Base-by-base conservation (phyloP, 768 basidiomycete genomes). In the Pleurotus salmoneostramineus region DNA sequence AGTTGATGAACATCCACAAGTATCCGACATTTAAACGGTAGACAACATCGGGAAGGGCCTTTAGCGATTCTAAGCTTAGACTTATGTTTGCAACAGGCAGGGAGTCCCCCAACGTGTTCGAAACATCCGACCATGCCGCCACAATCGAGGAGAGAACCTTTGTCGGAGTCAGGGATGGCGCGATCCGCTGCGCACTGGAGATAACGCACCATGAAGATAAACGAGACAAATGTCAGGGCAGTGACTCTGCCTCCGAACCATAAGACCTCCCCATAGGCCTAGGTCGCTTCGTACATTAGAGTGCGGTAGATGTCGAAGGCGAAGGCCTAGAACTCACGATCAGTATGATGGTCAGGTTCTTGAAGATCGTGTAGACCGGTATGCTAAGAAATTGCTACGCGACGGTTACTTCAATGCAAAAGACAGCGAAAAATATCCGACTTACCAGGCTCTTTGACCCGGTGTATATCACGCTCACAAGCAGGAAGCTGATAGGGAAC, bases 291-390 rank as follows among this genome's bases (percentile, higher is more conserved):
- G 17, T 47, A 59, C 46, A 12, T 31, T 21, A 54, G 33, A 21
- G 49, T 12, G 50, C 21, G 15, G 21, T 27, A 57, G 7, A 49
- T 11, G 44, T 45, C 62, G 27, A 10, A 33, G 40, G n/a, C n/a
- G 5, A 44, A 45, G 21, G 55, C 34, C 15, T 7, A 47, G 34
- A 34, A 78, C 89, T 63, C 62, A 93, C 95, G 67, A 98, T 98
- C 32, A 99, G 82, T 63, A 99, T 98, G 66, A 98, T 99, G n/a
- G 97, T 98, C 66, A 98, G 68, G 70, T 99, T 99, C 74, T 99
- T 99, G 83, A 98, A 98, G 62, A 99, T 98, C 0, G 97, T 98
- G 74, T 98, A 99, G 31, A 98, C 87, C 0, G 97, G 97, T 72
- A 99, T 98, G 62, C 86, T 91, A 50, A 99, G 79, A 73, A 87